phyloP scores from a whole-genome alignment of 2,329 filamentous ascomycete species.

The Aspergillus hortae region DNA sequence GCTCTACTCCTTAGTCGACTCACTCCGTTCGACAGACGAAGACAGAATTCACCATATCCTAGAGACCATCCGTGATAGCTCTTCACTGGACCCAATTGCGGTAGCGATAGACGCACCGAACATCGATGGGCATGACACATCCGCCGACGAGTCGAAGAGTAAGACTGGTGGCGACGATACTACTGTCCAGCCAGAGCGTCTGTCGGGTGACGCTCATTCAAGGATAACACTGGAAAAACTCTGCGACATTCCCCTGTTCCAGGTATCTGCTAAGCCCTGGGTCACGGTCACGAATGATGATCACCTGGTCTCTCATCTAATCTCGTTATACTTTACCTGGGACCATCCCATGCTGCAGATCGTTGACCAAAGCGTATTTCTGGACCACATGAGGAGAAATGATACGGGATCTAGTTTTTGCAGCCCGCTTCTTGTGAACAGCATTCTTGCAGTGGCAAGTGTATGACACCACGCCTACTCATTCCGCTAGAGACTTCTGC shows the following conservation, averaged over 20 bases:
- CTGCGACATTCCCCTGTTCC: constrained; percentile 33
- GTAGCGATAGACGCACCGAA: constrained; percentile 17
- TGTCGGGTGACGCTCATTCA: constrained; percentile 16
- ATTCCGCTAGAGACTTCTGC: not conserved
- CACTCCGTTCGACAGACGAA: constrained; percentile 24
- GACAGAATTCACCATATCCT: constrained; percentile 22
- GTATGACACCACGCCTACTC: constrained; percentile 20
- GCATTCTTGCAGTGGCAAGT: constrained; percentile 64
- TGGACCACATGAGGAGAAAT: constrained; percentile 46
- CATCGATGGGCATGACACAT: constrained; percentile 17
- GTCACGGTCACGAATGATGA: constrained; percentile 74
- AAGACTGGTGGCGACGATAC: constrained; percentile 7
- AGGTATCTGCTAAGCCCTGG: constrained; percentile 53
- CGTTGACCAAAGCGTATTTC: constrained; percentile 73
- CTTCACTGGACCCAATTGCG: constrained; percentile 24
- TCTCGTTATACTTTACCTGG: constrained; percentile 93
- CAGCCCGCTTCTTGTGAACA: constrained; percentile 79
- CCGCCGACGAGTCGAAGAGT: constrained; percentile 11
- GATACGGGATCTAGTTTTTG: constrained; percentile 64
- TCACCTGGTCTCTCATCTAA: constrained; percentile 71
- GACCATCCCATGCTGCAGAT: constrained; percentile 83
- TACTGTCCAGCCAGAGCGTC: constrained; percentile 4
- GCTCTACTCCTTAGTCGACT: constrained; percentile 27
- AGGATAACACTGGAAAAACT: constrained; percentile 29
- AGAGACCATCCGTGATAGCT: constrained; percentile 25